A percentile compares a stretch with the other conserved stretches of the same genome.
phyloP scores from a whole-genome alignment of 352 stramenopile genomes.

The Phytophthora hybrid region DNA sequence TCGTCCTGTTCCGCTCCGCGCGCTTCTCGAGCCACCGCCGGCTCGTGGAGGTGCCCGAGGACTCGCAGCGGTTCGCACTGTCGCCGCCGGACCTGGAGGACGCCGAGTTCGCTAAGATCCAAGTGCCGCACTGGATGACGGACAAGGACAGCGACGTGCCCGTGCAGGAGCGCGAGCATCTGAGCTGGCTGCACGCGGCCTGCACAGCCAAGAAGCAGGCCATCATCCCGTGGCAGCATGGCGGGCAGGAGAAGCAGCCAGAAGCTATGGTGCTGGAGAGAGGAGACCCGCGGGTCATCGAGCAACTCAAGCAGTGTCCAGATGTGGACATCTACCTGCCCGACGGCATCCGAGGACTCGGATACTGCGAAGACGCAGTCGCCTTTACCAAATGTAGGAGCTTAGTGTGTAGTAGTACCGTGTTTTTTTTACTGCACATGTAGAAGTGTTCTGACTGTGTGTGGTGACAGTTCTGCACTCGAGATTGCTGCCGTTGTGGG shows the following conservation, averaged over 20 bases:
- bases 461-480: slow-evolving; percentile 37
- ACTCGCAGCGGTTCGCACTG: slow-evolving; percentile 30
- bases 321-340: slow-evolving; percentile 59
- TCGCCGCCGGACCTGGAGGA: slow-evolving; percentile 28
- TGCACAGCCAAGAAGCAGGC: slow-evolving; percentile 37
- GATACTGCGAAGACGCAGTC: slow-evolving; percentile 60
- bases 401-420: too few species aligned
- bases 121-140: slow-evolving; percentile 37
- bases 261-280: slow-evolving; percentile 30
- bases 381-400: slow-evolving; percentile 53
- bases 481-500: slow-evolving; percentile 46
- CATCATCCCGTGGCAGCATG: slow-evolving; percentile 44
- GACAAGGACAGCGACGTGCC: slow-evolving; percentile 33
- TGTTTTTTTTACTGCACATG: too few species aligned
- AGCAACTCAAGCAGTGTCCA: slow-evolving; percentile 46
- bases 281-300: slow-evolving; percentile 34
- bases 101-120: slow-evolving; percentile 23
- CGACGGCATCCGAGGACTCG: slow-evolving; percentile 39
- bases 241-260: slow-evolving; percentile 8
- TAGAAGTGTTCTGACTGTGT: neutral
- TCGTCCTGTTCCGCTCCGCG: slow-evolving; percentile 23
- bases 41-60: slow-evolving; percentile 26
- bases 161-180: slow-evolving; percentile 36
- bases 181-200: slow-evolving; percentile 39
- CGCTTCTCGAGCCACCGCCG: slow-evolving; percentile 14